These are phyloP conservation scores for Pseudozyma sp. DNA, from an alignment of 1,284 basidiomycete genomes.

Conservation along the genomic window DNA sequence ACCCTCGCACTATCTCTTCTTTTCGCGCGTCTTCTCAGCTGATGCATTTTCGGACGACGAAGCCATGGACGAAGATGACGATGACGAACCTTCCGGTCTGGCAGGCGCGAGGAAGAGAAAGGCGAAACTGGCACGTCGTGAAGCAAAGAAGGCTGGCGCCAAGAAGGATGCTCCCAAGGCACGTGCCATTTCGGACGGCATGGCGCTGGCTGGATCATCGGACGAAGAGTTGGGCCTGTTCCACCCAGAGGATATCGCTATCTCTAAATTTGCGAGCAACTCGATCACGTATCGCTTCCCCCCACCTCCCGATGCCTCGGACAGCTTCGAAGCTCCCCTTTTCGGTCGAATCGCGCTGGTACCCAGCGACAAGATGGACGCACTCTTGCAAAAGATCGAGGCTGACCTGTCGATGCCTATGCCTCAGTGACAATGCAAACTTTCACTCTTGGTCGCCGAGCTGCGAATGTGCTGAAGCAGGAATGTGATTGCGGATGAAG, in stretches of 20 bases:
- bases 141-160: conserved; percentile 50
- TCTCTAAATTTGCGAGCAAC: conserved; percentile 54
- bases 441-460: neutral
- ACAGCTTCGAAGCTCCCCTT: conserved; percentile 62
- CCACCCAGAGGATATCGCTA: conserved; percentile 64
- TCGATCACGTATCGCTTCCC: conserved; percentile 65
- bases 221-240: conserved; percentile 62
- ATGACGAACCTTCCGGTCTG: conserved; percentile 54
- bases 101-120: conserved; percentile 57
- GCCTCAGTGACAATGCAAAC: conserved; percentile 8
- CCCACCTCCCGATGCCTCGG: conserved; percentile 58
- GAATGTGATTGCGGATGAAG: neutral
- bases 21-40: conserved; percentile 63
- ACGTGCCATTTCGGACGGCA: conserved; percentile 37
- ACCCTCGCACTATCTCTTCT: conserved; percentile 60
- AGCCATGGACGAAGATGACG: conserved; percentile 57
- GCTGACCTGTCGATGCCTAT: conserved; percentile 31
- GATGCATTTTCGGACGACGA: conserved; percentile 64
- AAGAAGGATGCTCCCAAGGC: conserved; percentile 44
- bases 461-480: too few relatives aligned
- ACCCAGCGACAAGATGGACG: conserved; percentile 48
- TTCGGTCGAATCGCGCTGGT: conserved; percentile 61
- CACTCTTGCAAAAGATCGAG: conserved; percentile 38
- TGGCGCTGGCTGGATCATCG: conserved; percentile 18
- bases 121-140: conserved; percentile 39